Conservation (phyloP, 768 basidiomycete species). For the Podaxis mareebaensis region DNA sequence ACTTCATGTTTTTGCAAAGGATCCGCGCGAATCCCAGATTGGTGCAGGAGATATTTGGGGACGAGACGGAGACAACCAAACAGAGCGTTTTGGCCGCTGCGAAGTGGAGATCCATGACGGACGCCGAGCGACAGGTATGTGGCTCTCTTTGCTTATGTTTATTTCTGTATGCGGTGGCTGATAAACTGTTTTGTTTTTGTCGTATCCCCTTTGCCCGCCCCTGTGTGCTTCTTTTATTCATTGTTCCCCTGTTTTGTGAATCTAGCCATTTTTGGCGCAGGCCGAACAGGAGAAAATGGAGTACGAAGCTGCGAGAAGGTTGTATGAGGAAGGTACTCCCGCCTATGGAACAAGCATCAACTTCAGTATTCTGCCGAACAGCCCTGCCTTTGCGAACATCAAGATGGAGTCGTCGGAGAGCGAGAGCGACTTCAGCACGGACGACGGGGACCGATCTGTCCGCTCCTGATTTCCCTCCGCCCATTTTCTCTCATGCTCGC, state of each 20-base stretch:
- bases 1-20: conserved; percentile 92
- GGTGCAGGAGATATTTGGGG: conserved; percentile 82
- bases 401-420: conserved; percentile 62
- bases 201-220: not conserved
- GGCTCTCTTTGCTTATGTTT: conserved; percentile 17
- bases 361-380: conserved; percentile 77
- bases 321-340: conserved; percentile 84
- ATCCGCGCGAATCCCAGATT: conserved; percentile 79
- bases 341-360: conserved; percentile 75
- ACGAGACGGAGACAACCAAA: conserved; percentile 91
- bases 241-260: conserved; percentile 19
- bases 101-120: conserved; percentile 91
- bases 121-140: conserved; percentile 88
- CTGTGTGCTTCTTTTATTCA: conserved; percentile 12
- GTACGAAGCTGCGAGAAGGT: conserved; percentile 80
- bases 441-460: conserved; percentile 42
- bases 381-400: conserved; percentile 62
- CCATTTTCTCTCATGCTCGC: conserved; percentile 20
- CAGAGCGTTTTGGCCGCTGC: conserved; percentile 93
- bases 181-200: conserved; percentile 1
- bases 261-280: conserved; percentile 87
- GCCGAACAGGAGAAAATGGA: conserved; percentile 96
- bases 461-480: conserved; percentile 27
- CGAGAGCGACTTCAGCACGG: conserved; percentile 65
- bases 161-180: conserved; percentile 12